Evolutionary conservation across 139 green algal species (phyloP).

Genomic region (Coelastrella sp.): DNA sequence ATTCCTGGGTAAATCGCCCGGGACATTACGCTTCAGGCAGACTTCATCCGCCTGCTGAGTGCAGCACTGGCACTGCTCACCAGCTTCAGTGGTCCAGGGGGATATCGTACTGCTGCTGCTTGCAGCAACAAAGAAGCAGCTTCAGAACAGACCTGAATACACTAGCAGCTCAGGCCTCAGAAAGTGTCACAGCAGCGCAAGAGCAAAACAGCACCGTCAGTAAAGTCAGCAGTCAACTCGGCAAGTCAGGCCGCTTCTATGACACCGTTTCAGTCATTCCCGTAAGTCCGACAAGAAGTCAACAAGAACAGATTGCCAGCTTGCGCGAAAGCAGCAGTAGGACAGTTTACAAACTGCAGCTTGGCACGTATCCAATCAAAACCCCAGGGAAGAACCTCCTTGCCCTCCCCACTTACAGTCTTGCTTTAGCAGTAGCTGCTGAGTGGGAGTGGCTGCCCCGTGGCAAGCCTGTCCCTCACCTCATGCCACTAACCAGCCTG

Average conservation of each 20-base stretch:
- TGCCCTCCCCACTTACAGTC: conserved; percentile 69
- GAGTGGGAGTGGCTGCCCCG: conserved; percentile 94
- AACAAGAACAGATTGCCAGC: neutral
- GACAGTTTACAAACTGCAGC: conserved; percentile 70
- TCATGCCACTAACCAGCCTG: conserved; percentile 96
- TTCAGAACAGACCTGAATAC: too few relatives aligned
- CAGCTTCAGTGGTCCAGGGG: too few relatives aligned
- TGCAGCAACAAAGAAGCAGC: too few relatives aligned
- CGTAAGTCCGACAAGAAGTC: neutral
- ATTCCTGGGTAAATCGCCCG: too few relatives aligned
- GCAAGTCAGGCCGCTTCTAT: conserved; percentile 29
- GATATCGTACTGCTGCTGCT: too few relatives aligned
- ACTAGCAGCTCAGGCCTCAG: too few relatives aligned
- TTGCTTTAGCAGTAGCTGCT: conserved; percentile 89
- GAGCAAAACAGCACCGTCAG: too few relatives aligned
- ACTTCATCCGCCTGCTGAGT: too few relatives aligned
- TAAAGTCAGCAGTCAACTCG: conserved; percentile 1
- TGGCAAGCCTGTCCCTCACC: conserved; percentile 73
- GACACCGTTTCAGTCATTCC: conserved; percentile 36
- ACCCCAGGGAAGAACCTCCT: conserved; percentile 78
- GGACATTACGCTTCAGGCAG: too few relatives aligned
- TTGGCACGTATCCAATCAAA: conserved; percentile 76
- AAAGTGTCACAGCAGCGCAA: too few relatives aligned
- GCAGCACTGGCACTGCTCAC: too few relatives aligned
- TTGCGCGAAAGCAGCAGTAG: conserved; percentile 23